Percentiles rank a stretch among this genome's conserved stretches.
phyloP scores from a whole-genome alignment of 257 asterid species.

The Nicotiana tomentosiformis region DNA sequence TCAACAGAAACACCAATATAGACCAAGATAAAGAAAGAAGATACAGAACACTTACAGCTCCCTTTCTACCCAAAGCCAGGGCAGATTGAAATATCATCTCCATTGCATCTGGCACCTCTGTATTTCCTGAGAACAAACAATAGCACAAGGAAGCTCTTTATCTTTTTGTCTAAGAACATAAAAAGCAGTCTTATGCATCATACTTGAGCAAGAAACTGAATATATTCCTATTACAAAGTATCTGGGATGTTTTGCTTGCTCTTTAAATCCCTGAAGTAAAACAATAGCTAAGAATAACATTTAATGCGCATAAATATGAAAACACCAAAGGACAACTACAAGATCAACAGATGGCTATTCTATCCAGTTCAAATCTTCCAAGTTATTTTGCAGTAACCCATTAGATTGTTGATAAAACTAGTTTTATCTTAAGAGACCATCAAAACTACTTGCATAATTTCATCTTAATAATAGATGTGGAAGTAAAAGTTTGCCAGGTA shows the following conservation, averaged over 20 bases:
- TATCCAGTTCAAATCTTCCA: background rate
- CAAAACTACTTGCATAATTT: background rate
- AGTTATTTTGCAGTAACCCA: background rate
- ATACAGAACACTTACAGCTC: constrained; percentile 61
- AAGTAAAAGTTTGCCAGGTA: background rate
- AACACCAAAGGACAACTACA: background rate
- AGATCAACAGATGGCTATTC: background rate
- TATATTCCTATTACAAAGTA: background rate
- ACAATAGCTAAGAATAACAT: background rate
- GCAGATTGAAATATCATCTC: constrained; percentile 80
- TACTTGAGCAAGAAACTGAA: background rate
- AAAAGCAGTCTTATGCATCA: background rate
- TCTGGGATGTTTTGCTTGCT: background rate
- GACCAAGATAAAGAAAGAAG: constrained; percentile 8
- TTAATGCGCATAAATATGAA: background rate
- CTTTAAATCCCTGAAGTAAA: background rate
- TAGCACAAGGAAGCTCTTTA: background rate
- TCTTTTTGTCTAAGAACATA: background rate
- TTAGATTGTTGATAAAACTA: background rate
- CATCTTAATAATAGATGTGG: background rate
- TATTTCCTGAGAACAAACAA: constrained; percentile 41
- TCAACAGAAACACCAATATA: background rate
- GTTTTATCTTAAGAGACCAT: background rate
- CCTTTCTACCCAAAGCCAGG: constrained; percentile 61
- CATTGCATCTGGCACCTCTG: constrained; percentile 92